Conservation (phyloP, 2,329 filamentous ascomycete genomes). For the Botrytis paeoniae region DNA sequence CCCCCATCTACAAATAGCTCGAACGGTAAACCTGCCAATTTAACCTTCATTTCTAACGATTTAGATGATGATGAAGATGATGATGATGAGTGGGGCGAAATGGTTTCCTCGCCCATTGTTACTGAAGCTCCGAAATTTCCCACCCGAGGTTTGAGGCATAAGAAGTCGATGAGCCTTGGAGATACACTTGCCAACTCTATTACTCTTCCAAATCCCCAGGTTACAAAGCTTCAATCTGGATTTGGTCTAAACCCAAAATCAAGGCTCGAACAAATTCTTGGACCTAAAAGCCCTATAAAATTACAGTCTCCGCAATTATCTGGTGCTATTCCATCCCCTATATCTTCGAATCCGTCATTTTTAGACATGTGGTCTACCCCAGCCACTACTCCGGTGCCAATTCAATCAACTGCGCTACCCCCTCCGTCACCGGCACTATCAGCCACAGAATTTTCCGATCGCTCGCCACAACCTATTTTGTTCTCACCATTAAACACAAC, state of each 20-base stretch:
- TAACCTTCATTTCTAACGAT: not conserved
- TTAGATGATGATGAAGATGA: conserved; percentile 25
- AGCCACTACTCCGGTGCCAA: not conserved
- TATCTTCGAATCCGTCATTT: not conserved
- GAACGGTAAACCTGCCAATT: not conserved
- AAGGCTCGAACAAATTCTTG: not conserved
- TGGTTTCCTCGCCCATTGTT: conserved; percentile 38
- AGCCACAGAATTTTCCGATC: not conserved
- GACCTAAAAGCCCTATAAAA: not conserved
- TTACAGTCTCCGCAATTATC: not conserved
- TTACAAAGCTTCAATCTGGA: conserved; percentile 11
- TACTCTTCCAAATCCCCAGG: conserved; percentile 16
- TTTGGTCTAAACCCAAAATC: conserved; percentile 16
- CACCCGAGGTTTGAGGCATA: conserved; percentile 22
- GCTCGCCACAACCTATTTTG: not conserved
- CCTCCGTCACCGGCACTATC: not conserved
- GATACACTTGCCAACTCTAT: not conserved
- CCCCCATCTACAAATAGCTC: not conserved
- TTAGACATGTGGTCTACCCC: not conserved
- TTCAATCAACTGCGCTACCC: not conserved
- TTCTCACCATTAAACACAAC: not conserved
- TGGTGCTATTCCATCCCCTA: not conserved
- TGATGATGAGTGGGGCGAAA: conserved; percentile 42
- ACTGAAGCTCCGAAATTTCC: conserved; percentile 21
- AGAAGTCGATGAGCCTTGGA: conserved; percentile 29